These are phyloP conservation scores for Ustilago shanxiensis DNA, from an alignment of 1,284 basidiomycete species.

Conservation along the genomic window DNA sequence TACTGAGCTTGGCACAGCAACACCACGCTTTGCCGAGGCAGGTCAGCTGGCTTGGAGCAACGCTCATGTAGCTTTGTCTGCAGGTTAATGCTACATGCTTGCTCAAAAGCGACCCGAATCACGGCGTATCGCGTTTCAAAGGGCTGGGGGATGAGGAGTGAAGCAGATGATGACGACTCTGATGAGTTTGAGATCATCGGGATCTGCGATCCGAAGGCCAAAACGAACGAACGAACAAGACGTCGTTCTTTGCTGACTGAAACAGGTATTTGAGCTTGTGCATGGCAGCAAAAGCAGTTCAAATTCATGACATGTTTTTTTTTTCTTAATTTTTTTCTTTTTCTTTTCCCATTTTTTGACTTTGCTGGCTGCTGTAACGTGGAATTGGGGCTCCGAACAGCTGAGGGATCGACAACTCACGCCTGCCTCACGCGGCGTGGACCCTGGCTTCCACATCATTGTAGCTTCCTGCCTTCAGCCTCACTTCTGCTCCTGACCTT, in stretches of 20 bases:
- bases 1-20: neutral
- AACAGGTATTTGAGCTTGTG: neutral
- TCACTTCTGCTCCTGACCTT: neutral
- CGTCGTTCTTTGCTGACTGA: neutral
- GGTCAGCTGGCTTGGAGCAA: neutral
- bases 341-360: neutral
- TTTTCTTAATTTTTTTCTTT: neutral
- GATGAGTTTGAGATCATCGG: no score
- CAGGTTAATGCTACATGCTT: neutral
- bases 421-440: neutral
- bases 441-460: neutral
- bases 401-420: neutral
- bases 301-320: no score
- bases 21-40: neutral
- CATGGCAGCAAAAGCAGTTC: neutral
- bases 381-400: slow-evolving; percentile 6
- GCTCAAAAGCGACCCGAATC: no score
- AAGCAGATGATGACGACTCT: neutral
- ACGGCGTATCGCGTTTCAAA: neutral
- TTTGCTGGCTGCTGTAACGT: neutral
- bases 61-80: neutral
- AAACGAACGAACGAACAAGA: neutral
- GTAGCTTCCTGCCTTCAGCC: no score
- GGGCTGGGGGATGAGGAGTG: neutral
- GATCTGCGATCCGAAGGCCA: neutral